These are phyloP conservation scores for Blastomyces gilchristii DNA, from an alignment of 2,329 filamentous ascomycete species.

Conservation along the genomic window DNA sequence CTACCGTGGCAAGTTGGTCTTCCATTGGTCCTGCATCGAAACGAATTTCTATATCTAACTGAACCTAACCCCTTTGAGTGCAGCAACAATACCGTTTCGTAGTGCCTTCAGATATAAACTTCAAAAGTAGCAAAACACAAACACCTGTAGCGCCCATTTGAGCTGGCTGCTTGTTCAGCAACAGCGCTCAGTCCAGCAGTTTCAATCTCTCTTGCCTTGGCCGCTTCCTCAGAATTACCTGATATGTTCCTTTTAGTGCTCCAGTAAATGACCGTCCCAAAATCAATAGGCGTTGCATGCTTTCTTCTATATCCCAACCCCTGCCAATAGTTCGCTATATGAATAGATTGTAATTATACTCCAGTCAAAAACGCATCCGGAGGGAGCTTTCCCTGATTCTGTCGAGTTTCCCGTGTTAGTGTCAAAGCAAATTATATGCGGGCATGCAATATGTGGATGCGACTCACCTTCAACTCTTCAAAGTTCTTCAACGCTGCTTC, in stretches of 20 bases:
- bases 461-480: slow-evolving; percentile 57
- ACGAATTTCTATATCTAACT: background rate
- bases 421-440: background rate
- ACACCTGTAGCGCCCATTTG: background rate
- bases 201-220: background rate
- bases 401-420: background rate
- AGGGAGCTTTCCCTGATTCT: slow-evolving; percentile 17
- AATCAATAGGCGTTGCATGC: background rate
- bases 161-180: background rate
- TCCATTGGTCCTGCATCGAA: background rate
- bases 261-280: background rate
- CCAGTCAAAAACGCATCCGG: slow-evolving; percentile 15
- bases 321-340: background rate
- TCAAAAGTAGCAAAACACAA: background rate
- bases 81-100: background rate
- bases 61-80: background rate
- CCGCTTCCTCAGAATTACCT: background rate
- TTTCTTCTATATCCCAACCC: background rate
- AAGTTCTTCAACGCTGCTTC: slow-evolving; percentile 66
- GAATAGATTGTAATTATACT: slow-evolving; percentile 10
- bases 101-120: background rate
- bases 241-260: background rate
- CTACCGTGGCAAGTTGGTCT: background rate
- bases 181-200: background rate
- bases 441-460: slow-evolving; percentile 20